Evolutionary conservation across 139 green algal species (phyloP), one percentile per base, ranked within the genome.

Genomic region (Chlamydomonas incerta): DNA sequence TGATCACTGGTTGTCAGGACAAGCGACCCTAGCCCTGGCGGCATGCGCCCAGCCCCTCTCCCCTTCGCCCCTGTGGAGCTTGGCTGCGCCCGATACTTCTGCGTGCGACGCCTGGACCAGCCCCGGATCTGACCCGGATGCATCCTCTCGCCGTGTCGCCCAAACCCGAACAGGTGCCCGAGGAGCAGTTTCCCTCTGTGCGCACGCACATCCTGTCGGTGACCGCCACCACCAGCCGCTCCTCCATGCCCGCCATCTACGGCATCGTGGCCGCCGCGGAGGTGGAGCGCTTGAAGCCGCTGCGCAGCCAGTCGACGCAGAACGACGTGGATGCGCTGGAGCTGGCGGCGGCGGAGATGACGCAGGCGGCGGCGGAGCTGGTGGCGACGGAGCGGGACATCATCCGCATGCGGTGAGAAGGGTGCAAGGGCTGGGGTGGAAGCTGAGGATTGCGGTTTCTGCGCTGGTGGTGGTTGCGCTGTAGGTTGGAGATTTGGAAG

Each of bases 281-380:
- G 62, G 89, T 93, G 34, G 75, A 94, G 86, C 89, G 92, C 66
- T 82, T 94, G 55, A 69, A 82, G 71, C 85, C 81, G 76, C 60
- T 74, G 13, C 70, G 35, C 47, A 67, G 80, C 24, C 66, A 77
- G 67, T 50, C 60, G 2, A 68, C 82, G 3, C 80, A 88, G 72
- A 91, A 83, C 14, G 93, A 95, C 55, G 93, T 95, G 6, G 88
- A 90, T 29, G 87, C 88, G 15, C 91, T 99, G 80, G 95, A 98
- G 90, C 85, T 94, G 52, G 95, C 96, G 24, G 96, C 96, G 14
- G 92, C 92, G 26, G 96, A 99, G 81, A 97, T 99, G 93, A 90
- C 93, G 0, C 80, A 94, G 57, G 95, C 96, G 35, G 96, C 96
- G 2, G 89, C 91, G 23, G 37, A 92, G 31, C 88, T 99, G 47